phyloP scores from a whole-genome alignment of 768 basidiomycete species.

The Tricholoma hemisulphureum region DNA sequence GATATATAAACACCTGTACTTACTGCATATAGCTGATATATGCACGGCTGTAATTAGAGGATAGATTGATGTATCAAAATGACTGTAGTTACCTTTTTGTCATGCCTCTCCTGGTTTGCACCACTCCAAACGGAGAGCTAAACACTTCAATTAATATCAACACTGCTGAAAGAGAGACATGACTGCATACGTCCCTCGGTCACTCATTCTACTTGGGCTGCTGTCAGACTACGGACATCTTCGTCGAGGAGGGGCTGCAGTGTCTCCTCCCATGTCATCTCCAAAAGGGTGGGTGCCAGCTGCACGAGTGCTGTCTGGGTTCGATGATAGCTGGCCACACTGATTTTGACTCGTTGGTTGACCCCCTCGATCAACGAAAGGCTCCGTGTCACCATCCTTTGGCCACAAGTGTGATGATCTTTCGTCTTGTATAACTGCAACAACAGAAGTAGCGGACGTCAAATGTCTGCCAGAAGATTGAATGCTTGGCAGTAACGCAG shows the following conservation, averaged over 20 bases:
- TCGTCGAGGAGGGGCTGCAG: neutral
- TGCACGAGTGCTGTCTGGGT: neutral
- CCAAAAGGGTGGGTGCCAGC: neutral
- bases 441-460: neutral
- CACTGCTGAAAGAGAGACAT: neutral
- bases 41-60: too few relatives aligned
- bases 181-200: neutral
- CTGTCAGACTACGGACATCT: neutral
- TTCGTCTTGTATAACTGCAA: neutral
- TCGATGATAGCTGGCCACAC: neutral
- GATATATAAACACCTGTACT: too few relatives aligned
- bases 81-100: too few relatives aligned
- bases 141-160: neutral
- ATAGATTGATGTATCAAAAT: too few relatives aligned
- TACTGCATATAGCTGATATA: too few relatives aligned
- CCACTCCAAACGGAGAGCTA: neutral
- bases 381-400: neutral
- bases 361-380: too few relatives aligned
- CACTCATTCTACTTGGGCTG: neutral
- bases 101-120: too few relatives aligned
- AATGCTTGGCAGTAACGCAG: neutral
- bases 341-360: neutral
- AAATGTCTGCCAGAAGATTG: neutral
- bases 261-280: neutral
- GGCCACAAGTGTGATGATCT: neutral